These are phyloP conservation scores for Pseudogymnoascus pannorum DNA, from an alignment of 2,329 filamentous ascomycete species.

Conservation along the genomic window DNA sequence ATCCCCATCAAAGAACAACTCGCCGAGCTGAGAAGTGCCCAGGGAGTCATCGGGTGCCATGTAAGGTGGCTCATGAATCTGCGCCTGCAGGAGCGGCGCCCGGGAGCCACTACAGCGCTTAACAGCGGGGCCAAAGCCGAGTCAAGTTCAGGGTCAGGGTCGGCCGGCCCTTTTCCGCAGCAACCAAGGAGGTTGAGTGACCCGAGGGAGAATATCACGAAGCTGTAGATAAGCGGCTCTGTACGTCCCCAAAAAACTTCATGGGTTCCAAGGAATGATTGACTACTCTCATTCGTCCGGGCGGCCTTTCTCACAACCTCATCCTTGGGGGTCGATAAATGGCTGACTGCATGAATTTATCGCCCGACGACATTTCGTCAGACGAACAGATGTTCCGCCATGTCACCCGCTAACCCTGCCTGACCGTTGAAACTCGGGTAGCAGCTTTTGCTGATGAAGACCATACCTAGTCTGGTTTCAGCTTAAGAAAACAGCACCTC, in stretches of 20 bases:
- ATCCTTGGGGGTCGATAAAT: background rate
- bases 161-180: slow-evolving; percentile 1
- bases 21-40: slow-evolving; percentile 38
- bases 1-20: slow-evolving; percentile 56
- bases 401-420: background rate
- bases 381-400: background rate
- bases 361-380: background rate
- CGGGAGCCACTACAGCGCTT: slow-evolving; percentile 16
- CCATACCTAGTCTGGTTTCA: background rate
- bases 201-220: slow-evolving; percentile 22
- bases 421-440: background rate
- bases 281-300: background rate
- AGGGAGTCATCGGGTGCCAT: slow-evolving; percentile 30
- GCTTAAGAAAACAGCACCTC: background rate
- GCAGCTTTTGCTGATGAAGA: background rate
- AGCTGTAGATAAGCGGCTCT: slow-evolving; percentile 14
- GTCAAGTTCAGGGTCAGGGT: slow-evolving; percentile 10
- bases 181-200: slow-evolving; percentile 20
- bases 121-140: slow-evolving; percentile 12
- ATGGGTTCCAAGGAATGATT: background rate
- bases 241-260: background rate
- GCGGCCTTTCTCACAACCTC: background rate
- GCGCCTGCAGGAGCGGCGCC: slow-evolving; percentile 24
- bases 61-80: slow-evolving; percentile 30
- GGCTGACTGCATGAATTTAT: background rate